phyloP scores from a whole-genome alignment of 495 filamentous ascomycete genomes.

The Penicillium herquei region DNA sequence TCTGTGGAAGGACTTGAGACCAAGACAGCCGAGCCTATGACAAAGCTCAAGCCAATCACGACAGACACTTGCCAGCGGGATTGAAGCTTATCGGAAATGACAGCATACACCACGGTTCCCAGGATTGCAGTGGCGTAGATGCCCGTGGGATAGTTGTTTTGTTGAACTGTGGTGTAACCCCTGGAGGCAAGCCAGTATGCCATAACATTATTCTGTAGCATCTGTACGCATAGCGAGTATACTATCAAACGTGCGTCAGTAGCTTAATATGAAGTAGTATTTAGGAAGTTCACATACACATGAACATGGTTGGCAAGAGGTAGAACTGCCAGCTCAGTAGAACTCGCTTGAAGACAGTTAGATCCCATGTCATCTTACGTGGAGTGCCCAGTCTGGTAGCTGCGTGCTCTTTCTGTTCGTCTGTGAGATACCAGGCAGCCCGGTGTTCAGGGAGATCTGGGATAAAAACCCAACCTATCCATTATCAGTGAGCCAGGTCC shows the following conservation, averaged over 20 bases:
- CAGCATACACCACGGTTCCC: slow-evolving; percentile 29
- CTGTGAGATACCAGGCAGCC: slow-evolving; percentile 32
- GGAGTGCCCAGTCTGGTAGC: slow-evolving; percentile 20
- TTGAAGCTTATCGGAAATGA: slow-evolving; percentile 34
- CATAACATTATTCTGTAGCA: slow-evolving; percentile 37
- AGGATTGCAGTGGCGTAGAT: slow-evolving; percentile 34
- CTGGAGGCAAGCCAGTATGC: slow-evolving; percentile 35
- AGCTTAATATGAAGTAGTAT: not conserved
- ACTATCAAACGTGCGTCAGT: slow-evolving; percentile 11
- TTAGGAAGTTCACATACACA: slow-evolving; percentile 19
- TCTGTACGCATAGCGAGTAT: slow-evolving; percentile 33
- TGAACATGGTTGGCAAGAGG: slow-evolving; percentile 34
- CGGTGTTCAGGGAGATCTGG: slow-evolving; percentile 33
- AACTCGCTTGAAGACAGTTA: slow-evolving; percentile 29
- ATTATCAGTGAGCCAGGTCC: not conserved
- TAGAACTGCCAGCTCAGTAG: slow-evolving; percentile 38
- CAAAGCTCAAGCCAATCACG: slow-evolving; percentile 32
- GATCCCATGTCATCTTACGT: slow-evolving; percentile 28
- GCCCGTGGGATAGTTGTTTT: slow-evolving; percentile 35
- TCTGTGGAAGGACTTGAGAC: slow-evolving; percentile 22
- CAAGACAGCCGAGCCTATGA: slow-evolving; percentile 33
- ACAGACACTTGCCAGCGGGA: slow-evolving; percentile 37
- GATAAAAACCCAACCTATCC: slow-evolving; percentile 34
- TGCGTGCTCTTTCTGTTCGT: slow-evolving; percentile 34
- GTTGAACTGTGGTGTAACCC: slow-evolving; percentile 32